Percentiles rank a stretch among this genome's conserved stretches.
These are phyloP conservation scores for Metschnikowia orientalis DNA, from an alignment of 805 yeast species.

Conservation along the genomic window DNA sequence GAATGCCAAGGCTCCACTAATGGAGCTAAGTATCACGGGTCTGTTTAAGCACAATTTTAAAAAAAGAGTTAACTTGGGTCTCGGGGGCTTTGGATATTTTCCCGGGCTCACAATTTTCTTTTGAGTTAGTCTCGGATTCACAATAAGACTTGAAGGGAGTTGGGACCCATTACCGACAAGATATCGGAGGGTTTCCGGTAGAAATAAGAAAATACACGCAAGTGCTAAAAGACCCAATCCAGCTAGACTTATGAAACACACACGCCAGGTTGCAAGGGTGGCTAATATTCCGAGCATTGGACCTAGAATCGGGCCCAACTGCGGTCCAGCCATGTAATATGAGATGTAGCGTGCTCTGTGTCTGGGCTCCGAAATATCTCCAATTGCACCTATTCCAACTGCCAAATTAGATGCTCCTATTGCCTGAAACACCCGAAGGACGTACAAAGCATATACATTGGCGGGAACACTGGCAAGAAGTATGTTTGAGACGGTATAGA, in stretches of 20 bases:
- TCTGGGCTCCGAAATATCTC: conserved; percentile 29
- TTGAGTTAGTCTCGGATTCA: conserved; percentile 28
- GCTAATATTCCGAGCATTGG: conserved; percentile 30
- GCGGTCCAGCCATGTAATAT: conserved; percentile 37
- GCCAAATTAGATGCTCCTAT: conserved; percentile 36
- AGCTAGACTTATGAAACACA: conserved; percentile 32
- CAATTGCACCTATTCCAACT: conserved; percentile 35
- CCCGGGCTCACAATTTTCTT: conserved; percentile 17
- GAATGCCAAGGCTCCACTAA: conserved; percentile 48
- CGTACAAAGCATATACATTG: conserved; percentile 26
- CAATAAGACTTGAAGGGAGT: conserved; percentile 17
- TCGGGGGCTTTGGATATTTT: conserved; percentile 44
- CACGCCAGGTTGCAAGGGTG: conserved; percentile 28
- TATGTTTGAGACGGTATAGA: conserved; percentile 27
- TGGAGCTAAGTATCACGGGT: conserved; percentile 45
- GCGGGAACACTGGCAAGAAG: conserved; percentile 30
- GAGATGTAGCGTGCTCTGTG: conserved; percentile 31
- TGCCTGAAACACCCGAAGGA: conserved; percentile 33
- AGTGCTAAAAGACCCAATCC: conserved; percentile 25
- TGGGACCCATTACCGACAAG: conserved; percentile 35
- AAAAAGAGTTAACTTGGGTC: conserved; percentile 32
- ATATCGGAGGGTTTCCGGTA: conserved; percentile 39
- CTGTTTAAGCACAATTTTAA: conserved; percentile 33
- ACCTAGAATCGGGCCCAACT: conserved; percentile 37
- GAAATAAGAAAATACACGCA: conserved; percentile 22